Base-by-base conservation (phyloP, 2,329 filamentous ascomycete genomes). In the Fusarium dimerum region DNA sequence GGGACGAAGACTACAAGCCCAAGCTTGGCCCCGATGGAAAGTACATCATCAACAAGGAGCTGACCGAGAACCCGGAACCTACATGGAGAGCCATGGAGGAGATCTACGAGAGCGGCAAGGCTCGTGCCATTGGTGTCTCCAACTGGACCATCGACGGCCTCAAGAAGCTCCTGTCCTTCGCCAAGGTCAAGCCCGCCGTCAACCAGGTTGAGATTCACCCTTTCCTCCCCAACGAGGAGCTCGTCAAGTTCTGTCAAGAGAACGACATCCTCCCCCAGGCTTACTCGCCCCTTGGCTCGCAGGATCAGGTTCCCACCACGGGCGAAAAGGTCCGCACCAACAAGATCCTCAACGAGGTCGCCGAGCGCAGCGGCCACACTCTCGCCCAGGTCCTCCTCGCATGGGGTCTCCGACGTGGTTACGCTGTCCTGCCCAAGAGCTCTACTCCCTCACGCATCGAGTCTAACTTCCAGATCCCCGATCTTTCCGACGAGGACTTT, bases 351-450 rank as follows among this genome's bases (percentile, higher is more conserved):
- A 73, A 78, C 55, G 74, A 76, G 42, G 73, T 85, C 40, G 83
- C 82, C 34, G 76, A 80, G 55, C 71, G 76, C 36, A 69, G 81
- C 20, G 75, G 72, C 20, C 77, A 80, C 62, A 76, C 79, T 45
- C 77, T 79, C 3, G 80, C 79, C 2, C 76, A 80, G 54, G 64
- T 84, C 7, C 70, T 84, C 7, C 75, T 84, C 51, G 60, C 61
- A 40, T 89, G 86, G 85, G 86, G 84, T 49, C 69, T 88, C 40
- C 78, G 79, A 51, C 78, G 86, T 47, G 85, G 86, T 52, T 88
- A 87, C 67, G 78, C 82, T 39, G 86, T 88, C 39, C 75, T 89
- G 54, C 85, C 86, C 63, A 89, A 89, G 81, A 87, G 83, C 72
- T 84, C 83, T 44, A 88, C 83, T 17, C 83, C 83, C 9, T 78